Evolutionary conservation across 441 rosid species (phyloP).

Genomic region (Mallotus repandus): DNA sequence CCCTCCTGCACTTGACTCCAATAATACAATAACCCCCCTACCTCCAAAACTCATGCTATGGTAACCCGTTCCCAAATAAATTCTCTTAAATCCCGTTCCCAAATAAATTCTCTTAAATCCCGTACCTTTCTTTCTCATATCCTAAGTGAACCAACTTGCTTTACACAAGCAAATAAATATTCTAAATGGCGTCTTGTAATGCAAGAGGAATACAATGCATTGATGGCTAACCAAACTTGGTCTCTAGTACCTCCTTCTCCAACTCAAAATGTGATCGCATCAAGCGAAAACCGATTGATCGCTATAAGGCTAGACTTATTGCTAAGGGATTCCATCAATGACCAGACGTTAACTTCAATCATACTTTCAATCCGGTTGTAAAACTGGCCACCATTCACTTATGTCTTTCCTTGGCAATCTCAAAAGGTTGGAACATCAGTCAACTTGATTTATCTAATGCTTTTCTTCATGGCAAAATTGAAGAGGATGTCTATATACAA

Average conservation of each 20-base stretch:
- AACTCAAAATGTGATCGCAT: too few species aligned
- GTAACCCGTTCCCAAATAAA: too few species aligned
- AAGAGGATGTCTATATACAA: not conserved
- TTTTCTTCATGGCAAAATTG: not conserved
- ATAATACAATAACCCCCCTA: rapidly evolving
- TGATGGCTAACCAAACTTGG: too few species aligned
- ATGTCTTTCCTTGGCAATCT: not conserved
- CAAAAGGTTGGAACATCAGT: not conserved
- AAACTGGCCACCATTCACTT: not conserved
- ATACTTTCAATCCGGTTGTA: not conserved
- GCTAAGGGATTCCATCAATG: not conserved
- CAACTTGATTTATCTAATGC: not conserved
- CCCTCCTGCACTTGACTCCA: rapidly evolving
- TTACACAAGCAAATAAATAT: too few species aligned
- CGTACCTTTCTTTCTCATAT: too few species aligned
- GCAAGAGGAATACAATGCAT: too few species aligned
- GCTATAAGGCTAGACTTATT: not conserved
- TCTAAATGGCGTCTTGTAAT: too few species aligned
- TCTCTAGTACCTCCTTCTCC: too few species aligned
- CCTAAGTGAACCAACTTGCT: too few species aligned
- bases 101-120: too few species aligned
- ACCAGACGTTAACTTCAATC: not conserved
- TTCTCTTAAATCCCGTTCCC: too few species aligned
- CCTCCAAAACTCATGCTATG: too few species aligned
- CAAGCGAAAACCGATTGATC: not conserved